These are phyloP conservation scores for Oryza glaberrima DNA, from an alignment of 176 grass and related monocot species.

Conservation along the genomic window DNA sequence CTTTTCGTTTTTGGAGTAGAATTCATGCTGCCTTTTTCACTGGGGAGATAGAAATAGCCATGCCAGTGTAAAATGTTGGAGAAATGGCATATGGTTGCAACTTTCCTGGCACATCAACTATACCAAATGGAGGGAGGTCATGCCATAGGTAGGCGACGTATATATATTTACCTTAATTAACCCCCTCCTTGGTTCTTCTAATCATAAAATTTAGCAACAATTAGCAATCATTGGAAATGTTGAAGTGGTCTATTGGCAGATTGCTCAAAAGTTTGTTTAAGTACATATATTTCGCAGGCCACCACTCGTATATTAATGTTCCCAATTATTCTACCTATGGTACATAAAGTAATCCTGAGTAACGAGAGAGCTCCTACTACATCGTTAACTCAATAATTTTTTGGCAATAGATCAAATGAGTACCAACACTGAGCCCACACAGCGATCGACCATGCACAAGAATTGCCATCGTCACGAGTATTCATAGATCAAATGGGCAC, in stretches of 20 bases:
- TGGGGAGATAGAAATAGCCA: neutral
- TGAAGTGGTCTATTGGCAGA: neutral
- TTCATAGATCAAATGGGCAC: neutral
- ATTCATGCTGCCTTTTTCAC: neutral
- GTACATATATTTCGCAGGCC: neutral
- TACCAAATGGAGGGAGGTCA: neutral
- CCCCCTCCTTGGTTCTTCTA: neutral
- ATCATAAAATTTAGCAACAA: neutral
- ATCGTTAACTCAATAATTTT: neutral
- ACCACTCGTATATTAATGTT: too few species aligned
- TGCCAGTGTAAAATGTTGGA: neutral
- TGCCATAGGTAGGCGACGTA: neutral
- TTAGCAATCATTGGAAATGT: neutral
- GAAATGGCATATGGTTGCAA: neutral
- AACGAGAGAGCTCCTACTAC: too few species aligned
- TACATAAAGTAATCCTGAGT: too few species aligned
- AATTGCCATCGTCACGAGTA: neutral
- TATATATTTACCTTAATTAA: neutral
- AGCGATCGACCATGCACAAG: too few species aligned
- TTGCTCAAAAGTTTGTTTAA: neutral
- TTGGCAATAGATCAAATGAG: neutral
- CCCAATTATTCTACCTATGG: too few species aligned
- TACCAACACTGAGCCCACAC: neutral
- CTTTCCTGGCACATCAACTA: neutral
- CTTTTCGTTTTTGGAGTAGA: neutral